Evolutionary conservation across 306 rosid species (phyloP).

Genomic region (Citrullus colocynthis): DNA sequence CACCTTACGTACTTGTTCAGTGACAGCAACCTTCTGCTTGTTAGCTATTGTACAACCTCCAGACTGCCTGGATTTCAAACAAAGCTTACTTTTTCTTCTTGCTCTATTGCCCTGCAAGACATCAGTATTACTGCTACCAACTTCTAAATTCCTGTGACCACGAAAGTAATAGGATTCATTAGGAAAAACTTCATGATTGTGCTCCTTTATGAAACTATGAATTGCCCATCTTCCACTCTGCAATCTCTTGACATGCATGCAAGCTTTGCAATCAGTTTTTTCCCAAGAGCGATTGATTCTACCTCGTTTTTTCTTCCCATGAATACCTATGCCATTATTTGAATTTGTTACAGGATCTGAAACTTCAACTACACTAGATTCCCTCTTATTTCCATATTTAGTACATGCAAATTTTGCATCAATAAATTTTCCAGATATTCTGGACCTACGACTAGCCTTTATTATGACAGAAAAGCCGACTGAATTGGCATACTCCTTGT

Average conservation of each 20-base stretch:
- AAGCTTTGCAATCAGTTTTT: slow-evolving; percentile 35
- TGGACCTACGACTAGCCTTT: slow-evolving; percentile 35
- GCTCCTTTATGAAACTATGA: slow-evolving; percentile 23
- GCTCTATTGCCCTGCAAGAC: slow-evolving; percentile 17
- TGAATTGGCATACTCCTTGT: slow-evolving; percentile 35
- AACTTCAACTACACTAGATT: slow-evolving; percentile 12
- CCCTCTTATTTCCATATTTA: slow-evolving; percentile 29
- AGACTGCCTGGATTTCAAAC: not conserved
- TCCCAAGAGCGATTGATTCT: slow-evolving; percentile 23
- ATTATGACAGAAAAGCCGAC: slow-evolving; percentile 27
- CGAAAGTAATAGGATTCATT: slow-evolving; percentile 25
- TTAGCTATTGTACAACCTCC: slow-evolving; percentile 4
- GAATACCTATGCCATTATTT: slow-evolving; percentile 8
- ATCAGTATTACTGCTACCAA: slow-evolving; percentile 11
- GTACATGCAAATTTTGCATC: slow-evolving; percentile 40
- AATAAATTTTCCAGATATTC: slow-evolving; percentile 36
- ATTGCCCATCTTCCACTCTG: slow-evolving; percentile 31
- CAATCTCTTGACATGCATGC: slow-evolving; percentile 35
- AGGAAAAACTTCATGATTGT: slow-evolving; percentile 35
- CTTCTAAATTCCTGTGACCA: not conserved
- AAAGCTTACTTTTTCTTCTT: slow-evolving; percentile 22
- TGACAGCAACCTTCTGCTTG: slow-evolving; percentile 12
- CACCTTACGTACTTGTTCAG: slow-evolving; percentile 9
- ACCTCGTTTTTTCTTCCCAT: slow-evolving; percentile 31
- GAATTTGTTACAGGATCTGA: slow-evolving; percentile 11